Conservation (phyloP, 1,139 yeast species). For the Zygoascus sp. region DNA sequence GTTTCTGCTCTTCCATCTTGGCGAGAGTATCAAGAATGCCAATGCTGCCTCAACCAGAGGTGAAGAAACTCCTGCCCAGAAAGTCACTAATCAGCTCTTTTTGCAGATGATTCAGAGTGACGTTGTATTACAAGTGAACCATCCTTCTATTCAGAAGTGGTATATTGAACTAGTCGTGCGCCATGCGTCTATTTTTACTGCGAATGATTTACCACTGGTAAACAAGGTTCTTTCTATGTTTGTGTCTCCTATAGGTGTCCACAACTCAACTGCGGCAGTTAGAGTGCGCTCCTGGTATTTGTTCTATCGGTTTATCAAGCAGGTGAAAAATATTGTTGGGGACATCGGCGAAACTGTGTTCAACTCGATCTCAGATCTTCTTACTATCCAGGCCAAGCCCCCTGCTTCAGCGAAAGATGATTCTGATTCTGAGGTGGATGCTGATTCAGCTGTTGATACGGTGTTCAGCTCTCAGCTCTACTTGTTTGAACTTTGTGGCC, state of each 20-base stretch:
- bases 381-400: constrained; percentile 55
- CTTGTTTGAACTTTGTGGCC: constrained; percentile 58
- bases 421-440: constrained; percentile 41
- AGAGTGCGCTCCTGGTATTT: constrained; percentile 87
- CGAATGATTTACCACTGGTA: constrained; percentile 45
- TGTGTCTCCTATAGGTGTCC: constrained; percentile 75
- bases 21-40: constrained; percentile 76
- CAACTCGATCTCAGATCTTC: constrained; percentile 48
- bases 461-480: constrained; percentile 75
- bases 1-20: constrained; percentile 69
- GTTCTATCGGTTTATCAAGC: constrained; percentile 74
- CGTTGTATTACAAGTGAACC: constrained; percentile 43
- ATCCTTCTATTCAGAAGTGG: constrained; percentile 72
- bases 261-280: constrained; percentile 58
- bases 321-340: constrained; percentile 62
- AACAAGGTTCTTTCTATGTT: constrained; percentile 69
- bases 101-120: constrained; percentile 60
- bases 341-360: constrained; percentile 44
- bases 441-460: constrained; percentile 53
- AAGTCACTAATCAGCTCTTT: constrained; percentile 45
- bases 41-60: constrained; percentile 59
- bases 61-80: constrained; percentile 29
- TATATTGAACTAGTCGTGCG: constrained; percentile 83
- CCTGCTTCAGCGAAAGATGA: constrained; percentile 37
- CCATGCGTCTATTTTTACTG: constrained; percentile 62